Percentiles rank a stretch among this genome's conserved stretches.
Conservation (phyloP, 2,329 filamentous ascomycete species). For the Massarina eburnea region DNA sequence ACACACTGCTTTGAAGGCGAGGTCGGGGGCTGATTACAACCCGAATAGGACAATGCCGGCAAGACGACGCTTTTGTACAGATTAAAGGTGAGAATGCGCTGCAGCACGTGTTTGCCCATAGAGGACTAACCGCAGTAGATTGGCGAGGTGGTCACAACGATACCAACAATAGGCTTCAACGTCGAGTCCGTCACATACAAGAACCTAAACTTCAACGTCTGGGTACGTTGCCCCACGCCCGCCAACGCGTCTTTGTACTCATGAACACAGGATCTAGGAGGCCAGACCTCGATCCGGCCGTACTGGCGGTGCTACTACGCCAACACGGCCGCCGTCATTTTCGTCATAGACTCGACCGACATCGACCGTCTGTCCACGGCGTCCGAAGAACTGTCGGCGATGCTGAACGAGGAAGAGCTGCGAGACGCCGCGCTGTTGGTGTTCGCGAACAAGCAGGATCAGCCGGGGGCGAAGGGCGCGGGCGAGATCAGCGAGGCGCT, state of each 20-base stretch:
- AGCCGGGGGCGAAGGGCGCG: conserved; percentile 93
- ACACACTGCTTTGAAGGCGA: not conserved
- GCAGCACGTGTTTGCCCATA: not conserved
- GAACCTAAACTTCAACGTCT: conserved; percentile 98
- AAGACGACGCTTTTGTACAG: conserved; percentile 97
- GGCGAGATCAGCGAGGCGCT: conserved; percentile 95
- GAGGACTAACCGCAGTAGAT: conserved; percentile 60
- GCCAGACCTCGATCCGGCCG: conserved; percentile 96
- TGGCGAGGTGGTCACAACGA: conserved; percentile 97
- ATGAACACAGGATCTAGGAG: conserved; percentile 73
- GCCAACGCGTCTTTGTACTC: not conserved
- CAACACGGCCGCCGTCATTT: conserved; percentile 97
- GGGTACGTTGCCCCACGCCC: conserved; percentile 61
- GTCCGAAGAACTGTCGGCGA: conserved; percentile 86
- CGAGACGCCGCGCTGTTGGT: conserved; percentile 90
- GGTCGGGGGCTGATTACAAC: conserved; percentile 26
- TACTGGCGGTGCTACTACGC: conserved; percentile 99
- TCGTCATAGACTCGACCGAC: conserved; percentile 97
- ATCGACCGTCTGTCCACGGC: conserved; percentile 93
- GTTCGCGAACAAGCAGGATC: conserved; percentile 99
- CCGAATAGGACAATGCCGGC: no score
- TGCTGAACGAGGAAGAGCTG: conserved; percentile 96
- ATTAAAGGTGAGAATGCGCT: conserved; percentile 69
- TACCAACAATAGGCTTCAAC: conserved; percentile 99
- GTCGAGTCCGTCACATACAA: conserved; percentile 98